Evolutionary conservation across 106 monocot genomes (phyloP).

Genomic region (Vanilla planifolia): DNA sequence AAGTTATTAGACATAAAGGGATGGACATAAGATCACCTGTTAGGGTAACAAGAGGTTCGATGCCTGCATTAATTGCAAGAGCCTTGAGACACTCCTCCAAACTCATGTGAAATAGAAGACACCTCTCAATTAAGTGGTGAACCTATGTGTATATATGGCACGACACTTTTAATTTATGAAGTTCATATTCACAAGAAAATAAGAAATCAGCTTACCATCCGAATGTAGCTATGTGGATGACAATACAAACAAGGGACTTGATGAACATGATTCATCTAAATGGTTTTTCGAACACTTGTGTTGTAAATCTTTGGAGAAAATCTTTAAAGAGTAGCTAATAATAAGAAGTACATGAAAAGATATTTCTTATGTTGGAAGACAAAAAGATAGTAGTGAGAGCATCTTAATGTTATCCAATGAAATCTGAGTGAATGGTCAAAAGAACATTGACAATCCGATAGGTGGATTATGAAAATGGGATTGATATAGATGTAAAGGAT

Average conservation of each 20-base stretch:
- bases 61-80: constrained; percentile 24
- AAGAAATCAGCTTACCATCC: constrained; percentile 14
- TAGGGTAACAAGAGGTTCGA: constrained; percentile 31
- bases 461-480: too few relatives aligned
- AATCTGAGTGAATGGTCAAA: constrained; percentile 15
- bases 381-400: not conserved
- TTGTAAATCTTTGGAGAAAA: not conserved
- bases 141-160: too few relatives aligned
- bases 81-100: constrained; percentile 31
- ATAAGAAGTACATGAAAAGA: not conserved
- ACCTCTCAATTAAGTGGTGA: constrained; percentile 53
- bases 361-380: not conserved
- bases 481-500: too few relatives aligned
- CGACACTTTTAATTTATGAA: too few relatives aligned
- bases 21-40: constrained; percentile 13
- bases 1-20: not conserved
- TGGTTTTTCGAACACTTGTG: not conserved
- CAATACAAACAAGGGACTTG: constrained; percentile 32
- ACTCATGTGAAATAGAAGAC: constrained; percentile 37
- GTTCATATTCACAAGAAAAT: not conserved
- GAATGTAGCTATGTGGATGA: constrained; percentile 29
- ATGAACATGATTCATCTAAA: constrained; percentile 1
- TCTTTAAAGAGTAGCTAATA: constrained; percentile 4
- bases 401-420: constrained; percentile 2
- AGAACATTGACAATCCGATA: constrained; percentile 7